Evolutionary conservation across 768 basidiomycete species (phyloP).

Genomic region (Lyophyllum decastes): DNA sequence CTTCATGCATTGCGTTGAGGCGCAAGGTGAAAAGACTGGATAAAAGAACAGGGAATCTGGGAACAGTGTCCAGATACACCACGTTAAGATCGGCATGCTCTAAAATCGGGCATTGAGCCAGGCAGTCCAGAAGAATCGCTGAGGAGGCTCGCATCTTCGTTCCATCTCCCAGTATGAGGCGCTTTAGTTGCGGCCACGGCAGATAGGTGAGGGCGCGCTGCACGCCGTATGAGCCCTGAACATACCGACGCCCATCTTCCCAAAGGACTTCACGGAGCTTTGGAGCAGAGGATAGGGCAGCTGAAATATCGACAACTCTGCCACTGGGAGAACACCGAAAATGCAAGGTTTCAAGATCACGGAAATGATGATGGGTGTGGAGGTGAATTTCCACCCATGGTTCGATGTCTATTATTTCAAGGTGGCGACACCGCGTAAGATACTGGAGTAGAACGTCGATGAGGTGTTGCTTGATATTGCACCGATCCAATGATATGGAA

Average conservation of each 20-base stretch:
- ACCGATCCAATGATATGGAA: constrained; percentile 5
- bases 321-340: neutral
- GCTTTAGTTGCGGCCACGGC: constrained; percentile 3
- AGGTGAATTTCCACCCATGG: neutral
- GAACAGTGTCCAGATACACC: neutral
- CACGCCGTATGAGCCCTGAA: neutral
- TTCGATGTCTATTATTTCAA: neutral
- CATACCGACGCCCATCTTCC: constrained; percentile 4
- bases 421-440: constrained; percentile 6
- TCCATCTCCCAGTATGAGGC: constrained; percentile 6
- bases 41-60: constrained; percentile 6
- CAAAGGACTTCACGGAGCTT: constrained; percentile 1
- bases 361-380: neutral
- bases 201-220: neutral
- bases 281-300: neutral
- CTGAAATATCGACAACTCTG: neutral
- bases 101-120: constrained; percentile 3
- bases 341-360: neutral
- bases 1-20: neutral
- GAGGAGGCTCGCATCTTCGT: neutral
- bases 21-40: constrained; percentile 7
- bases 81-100: constrained; percentile 5
- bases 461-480: neutral
- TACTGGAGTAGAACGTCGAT: neutral
- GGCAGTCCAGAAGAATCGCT: constrained; percentile 2